Evolutionary conservation across 441 rosid species (phyloP).

Genomic region (Pelargonium fulgidum): DNA sequence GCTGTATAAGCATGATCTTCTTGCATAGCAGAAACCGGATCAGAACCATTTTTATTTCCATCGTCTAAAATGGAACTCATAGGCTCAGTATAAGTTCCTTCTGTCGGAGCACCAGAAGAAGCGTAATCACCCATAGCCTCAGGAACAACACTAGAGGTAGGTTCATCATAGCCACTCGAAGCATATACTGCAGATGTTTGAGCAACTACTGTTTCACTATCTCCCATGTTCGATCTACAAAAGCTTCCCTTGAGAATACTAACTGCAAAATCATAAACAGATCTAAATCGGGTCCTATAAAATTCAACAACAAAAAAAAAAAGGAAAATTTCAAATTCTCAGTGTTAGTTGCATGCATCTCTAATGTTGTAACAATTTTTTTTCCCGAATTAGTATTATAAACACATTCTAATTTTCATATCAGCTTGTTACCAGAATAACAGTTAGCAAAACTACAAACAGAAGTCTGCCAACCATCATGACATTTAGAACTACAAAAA

Average conservation of each 20-base stretch:
- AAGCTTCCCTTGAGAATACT: neutral
- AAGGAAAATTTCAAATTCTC: neutral
- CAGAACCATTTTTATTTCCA: neutral
- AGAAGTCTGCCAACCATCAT: neutral
- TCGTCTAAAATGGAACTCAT: neutral
- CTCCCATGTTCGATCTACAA: neutral
- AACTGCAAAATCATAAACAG: constrained; percentile 1
- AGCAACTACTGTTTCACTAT: constrained; percentile 5
- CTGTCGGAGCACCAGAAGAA: neutral
- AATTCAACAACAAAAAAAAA: neutral
- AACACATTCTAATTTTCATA: too few species aligned
- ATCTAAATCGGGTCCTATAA: neutral
- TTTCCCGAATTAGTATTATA: too few species aligned
- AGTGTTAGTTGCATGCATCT: neutral
- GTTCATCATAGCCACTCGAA: neutral
- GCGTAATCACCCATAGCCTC: too few species aligned
- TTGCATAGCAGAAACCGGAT: neutral
- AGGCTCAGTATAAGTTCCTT: neutral
- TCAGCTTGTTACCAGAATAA: neutral
- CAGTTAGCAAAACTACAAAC: neutral
- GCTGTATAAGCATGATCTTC: neutral
- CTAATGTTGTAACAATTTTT: neutral
- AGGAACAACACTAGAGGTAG: neutral
- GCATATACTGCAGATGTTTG: neutral
- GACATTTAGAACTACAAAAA: neutral